Conservation (phyloP, 768 basidiomycete genomes). For the Hypholoma sublateritium region DNA sequence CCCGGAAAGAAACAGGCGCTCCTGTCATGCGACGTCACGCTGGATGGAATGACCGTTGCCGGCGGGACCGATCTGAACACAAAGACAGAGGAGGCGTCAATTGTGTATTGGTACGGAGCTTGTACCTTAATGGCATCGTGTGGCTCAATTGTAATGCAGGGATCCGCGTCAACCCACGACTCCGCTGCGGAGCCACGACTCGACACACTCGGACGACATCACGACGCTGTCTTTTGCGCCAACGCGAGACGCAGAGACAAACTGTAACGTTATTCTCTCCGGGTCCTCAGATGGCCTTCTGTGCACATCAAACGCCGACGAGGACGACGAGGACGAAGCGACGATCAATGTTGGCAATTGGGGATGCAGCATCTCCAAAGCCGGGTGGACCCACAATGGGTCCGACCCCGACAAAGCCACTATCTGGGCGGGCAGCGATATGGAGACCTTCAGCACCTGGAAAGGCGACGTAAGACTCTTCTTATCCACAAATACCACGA, state of each 20-base stretch:
- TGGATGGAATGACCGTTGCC: slow-evolving; percentile 70
- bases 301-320: slow-evolving; percentile 65
- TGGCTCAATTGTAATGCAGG: slow-evolving; percentile 40
- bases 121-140: not conserved
- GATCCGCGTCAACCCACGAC: slow-evolving; percentile 78
- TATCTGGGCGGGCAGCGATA: slow-evolving; percentile 89
- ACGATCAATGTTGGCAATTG: slow-evolving; percentile 80
- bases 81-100: slow-evolving; percentile 73
- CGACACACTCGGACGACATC: slow-evolving; percentile 93
- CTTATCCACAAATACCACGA: not conserved
- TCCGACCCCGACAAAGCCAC: slow-evolving; percentile 23
- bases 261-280: slow-evolving; percentile 60
- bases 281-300: slow-evolving; percentile 85
- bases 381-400: slow-evolving; percentile 55
- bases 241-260: slow-evolving; percentile 10
- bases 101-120: slow-evolving; percentile 73
- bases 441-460: slow-evolving; percentile 94
- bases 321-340: slow-evolving; percentile 88
- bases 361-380: slow-evolving; percentile 79
- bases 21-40: slow-evolving; percentile 69
- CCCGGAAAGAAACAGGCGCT: slow-evolving; percentile 43
- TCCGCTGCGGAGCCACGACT: slow-evolving; percentile 73
- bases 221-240: slow-evolving; percentile 65
- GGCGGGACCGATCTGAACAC: slow-evolving; percentile 74
- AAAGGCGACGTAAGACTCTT: slow-evolving; percentile 53